These are phyloP conservation scores for Corynascus novoguineensis DNA, from an alignment of 495 filamentous ascomycete species.

Conservation along the genomic window DNA sequence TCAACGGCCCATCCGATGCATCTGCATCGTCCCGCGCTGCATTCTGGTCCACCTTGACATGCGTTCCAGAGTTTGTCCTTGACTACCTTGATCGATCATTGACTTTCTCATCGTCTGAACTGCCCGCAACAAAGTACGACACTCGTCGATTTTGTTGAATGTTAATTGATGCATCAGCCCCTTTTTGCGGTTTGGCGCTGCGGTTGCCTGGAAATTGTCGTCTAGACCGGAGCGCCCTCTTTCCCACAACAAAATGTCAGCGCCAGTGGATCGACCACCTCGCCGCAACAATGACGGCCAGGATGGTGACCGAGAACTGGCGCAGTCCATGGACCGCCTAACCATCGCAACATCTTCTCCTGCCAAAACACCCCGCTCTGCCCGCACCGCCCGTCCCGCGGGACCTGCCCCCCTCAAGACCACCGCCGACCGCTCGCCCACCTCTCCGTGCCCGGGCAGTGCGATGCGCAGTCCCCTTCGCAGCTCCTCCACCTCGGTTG, in stretches of 20 bases:
- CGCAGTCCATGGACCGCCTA: conserved; percentile 39
- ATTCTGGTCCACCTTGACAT: background rate
- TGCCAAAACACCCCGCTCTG: conserved; percentile 21
- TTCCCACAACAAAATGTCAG: conserved; percentile 11
- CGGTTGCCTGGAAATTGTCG: background rate
- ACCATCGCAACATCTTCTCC: conserved; percentile 34
- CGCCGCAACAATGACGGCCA: conserved; percentile 18
- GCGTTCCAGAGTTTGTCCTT: background rate
- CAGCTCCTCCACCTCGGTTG: conserved; percentile 38
- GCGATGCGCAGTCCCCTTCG: conserved; percentile 46
- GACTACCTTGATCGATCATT: background rate
- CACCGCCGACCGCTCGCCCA: conserved; percentile 26
- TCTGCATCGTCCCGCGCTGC: background rate
- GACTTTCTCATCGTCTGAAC: background rate
- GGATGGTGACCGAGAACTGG: conserved; percentile 29
- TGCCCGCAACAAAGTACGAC: too few relatives aligned
- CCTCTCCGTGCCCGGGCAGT: conserved; percentile 33
- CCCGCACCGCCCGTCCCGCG: conserved; percentile 21
- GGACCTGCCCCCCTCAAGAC: conserved; percentile 23
- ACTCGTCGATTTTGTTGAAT: background rate
- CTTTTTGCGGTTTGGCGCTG: background rate
- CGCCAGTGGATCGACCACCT: conserved; percentile 15
- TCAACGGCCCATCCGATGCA: background rate
- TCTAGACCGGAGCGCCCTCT: conserved; percentile 1
- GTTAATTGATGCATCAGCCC: background rate